phyloP scores from a whole-genome alignment of 2,329 filamentous ascomycete genomes.

The Arachnomyces sp. region DNA sequence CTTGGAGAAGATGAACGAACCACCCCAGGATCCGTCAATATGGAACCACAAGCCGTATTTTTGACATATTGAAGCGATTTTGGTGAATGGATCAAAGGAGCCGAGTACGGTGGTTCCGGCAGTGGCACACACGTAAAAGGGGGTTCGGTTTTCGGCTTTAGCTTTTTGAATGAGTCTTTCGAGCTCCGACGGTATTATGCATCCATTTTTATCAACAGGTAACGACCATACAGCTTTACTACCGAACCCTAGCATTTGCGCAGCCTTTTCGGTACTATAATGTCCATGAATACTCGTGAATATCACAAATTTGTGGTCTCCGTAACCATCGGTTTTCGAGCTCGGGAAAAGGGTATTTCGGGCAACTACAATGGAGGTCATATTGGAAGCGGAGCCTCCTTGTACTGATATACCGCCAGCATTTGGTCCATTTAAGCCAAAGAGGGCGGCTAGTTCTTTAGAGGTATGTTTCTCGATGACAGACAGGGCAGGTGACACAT shows the following conservation, averaged over 20 bases:
- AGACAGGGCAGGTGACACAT: constrained; percentile 82
- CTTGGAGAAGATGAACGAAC: constrained; percentile 68
- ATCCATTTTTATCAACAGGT: constrained; percentile 61
- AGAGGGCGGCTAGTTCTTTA: constrained; percentile 62
- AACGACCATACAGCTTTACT: constrained; percentile 63
- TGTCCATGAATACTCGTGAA: constrained; percentile 89
- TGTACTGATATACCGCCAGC: constrained; percentile 67
- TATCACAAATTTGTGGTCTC: constrained; percentile 57
- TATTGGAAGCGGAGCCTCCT: constrained; percentile 77
- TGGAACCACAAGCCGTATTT: constrained; percentile 78
- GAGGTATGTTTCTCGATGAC: constrained; percentile 80
- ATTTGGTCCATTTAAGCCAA: constrained; percentile 62
- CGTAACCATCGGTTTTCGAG: constrained; percentile 66
- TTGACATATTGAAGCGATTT: constrained; percentile 62
- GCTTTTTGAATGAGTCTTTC: constrained; percentile 54
- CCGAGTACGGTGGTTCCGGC: constrained; percentile 91
- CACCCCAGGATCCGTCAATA: constrained; percentile 88
- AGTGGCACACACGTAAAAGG: constrained; percentile 91
- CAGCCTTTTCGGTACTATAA: constrained; percentile 90
- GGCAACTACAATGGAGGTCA: constrained; percentile 76
- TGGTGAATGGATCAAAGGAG: constrained; percentile 71
- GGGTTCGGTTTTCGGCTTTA: constrained; percentile 61
- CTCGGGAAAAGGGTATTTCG: constrained; percentile 76
- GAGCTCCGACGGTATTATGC: constrained; percentile 61
- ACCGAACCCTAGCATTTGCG: constrained; percentile 82